Evolutionary conservation across 2,329 filamentous ascomycete species (phyloP).

Genomic region (Aureobasidium sp.): DNA sequence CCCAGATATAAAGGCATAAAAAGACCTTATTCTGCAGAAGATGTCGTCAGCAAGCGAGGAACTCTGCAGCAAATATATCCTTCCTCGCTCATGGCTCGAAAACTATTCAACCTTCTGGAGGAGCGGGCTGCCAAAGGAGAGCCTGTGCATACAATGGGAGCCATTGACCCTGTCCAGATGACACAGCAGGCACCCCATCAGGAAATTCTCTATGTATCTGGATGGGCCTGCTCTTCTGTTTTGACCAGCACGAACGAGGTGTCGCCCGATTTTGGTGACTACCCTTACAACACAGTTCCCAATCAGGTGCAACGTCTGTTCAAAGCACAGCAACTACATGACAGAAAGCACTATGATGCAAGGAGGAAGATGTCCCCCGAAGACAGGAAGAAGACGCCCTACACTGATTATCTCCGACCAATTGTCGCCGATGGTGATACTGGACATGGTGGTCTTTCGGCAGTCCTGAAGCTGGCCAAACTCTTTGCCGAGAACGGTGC

Average conservation of each 20-base stretch:
- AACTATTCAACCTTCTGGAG: constrained; percentile 82
- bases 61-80: constrained; percentile 81
- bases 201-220: constrained; percentile 91
- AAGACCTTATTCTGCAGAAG: constrained; percentile 79
- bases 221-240: constrained; percentile 94
- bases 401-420: constrained; percentile 84
- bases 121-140: constrained; percentile 69
- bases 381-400: constrained; percentile 67
- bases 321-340: constrained; percentile 95
- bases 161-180: constrained; percentile 99
- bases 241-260: constrained; percentile 95
- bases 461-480: constrained; percentile 93
- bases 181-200: constrained; percentile 95
- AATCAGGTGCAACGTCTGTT: constrained; percentile 95
- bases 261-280: constrained; percentile 95
- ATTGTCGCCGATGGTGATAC: constrained; percentile 97
- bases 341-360: constrained; percentile 87
- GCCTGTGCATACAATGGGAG: constrained; percentile 95
- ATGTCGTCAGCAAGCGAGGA: constrained; percentile 89
- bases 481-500: constrained; percentile 96
- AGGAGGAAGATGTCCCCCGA: constrained; percentile 68
- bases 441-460: constrained; percentile 84
- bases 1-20: constrained; percentile 83
- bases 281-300: constrained; percentile 97
- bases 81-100: constrained; percentile 88